Base-by-base conservation (phyloP, 768 basidiomycete genomes). In the Podaxis carcinomalis region DNA sequence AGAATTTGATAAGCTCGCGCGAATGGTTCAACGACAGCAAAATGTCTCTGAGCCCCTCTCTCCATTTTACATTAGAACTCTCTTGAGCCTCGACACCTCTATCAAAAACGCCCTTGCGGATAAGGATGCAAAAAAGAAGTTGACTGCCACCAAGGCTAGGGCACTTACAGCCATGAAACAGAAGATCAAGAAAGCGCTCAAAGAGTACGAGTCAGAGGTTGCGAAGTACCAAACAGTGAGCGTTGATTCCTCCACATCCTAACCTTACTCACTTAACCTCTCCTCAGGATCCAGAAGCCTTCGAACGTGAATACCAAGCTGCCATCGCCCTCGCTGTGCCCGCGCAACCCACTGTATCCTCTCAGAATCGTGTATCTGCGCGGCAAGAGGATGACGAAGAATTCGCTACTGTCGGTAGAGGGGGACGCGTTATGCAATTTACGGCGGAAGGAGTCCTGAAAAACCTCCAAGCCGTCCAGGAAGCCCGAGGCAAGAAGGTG, bases 121-220 rank as follows among this genome's bases (percentile, higher is more conserved):
- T 74, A 96, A 95, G 73, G 88, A 90, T 62, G 87, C 93, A 9
- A 91, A 92, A 77, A 97, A 98, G 77, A 98, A 97, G 77, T 93
- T 95, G 89, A 96, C 95, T 66, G 90, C 93, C 1, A 89, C 83
- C 63, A 95, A 95, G 68, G 92, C 94, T 42, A 95, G 92, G 68
- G 93, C 95, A 1, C 82, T 98, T 65, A 98, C 93, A 56, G 90
- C 91, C n/a, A 90, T 98, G 88, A 98, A 95, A 77, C 96, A 98
- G 76, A 97, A 95, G 74, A 82, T 98, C 58, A 95, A 91, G 78
- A 98, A 95, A 78, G 83, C 89, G 9, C 68, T 80, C 58, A 96
- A 95, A 73, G 97, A 98, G 72, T 83, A 92, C 70, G 97, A 98
- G 75, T 74, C 73, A 10, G 89, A 92, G 65, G 73, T 95, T 44